Evolutionary conservation across 164 flowering plant species (phyloP).

Genomic region (Euptelea pleiosperma): DNA sequence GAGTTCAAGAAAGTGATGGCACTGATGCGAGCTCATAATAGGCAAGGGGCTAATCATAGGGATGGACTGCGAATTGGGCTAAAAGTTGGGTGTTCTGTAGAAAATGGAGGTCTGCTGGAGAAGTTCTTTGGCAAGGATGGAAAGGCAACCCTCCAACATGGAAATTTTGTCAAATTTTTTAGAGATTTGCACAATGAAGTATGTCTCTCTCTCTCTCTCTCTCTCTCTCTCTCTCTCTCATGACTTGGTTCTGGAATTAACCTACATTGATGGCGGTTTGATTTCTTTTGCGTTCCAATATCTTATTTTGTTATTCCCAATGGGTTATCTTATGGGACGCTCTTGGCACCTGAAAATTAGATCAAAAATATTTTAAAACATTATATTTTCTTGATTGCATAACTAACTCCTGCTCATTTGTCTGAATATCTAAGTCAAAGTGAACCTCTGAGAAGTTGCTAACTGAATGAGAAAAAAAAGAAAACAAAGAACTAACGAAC

Average conservation of each 20-base stretch:
- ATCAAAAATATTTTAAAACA: too few relatives aligned
- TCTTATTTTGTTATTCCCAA: not conserved
- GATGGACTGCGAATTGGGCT: conserved; percentile 68
- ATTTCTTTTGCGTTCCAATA: not conserved
- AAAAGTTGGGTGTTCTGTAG: conserved; percentile 57
- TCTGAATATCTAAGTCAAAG: too few relatives aligned
- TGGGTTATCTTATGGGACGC: too few relatives aligned
- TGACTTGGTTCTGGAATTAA: too few relatives aligned
- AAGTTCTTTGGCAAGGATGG: conserved; percentile 93
- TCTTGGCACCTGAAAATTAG: too few relatives aligned
- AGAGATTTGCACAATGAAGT: conserved; percentile 77
- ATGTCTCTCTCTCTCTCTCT: conserved; percentile 16
- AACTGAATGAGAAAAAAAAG: too few relatives aligned
- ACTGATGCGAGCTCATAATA: conserved; percentile 70
- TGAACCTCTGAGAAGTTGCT: too few relatives aligned
- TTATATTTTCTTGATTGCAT: too few relatives aligned
- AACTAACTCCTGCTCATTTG: too few relatives aligned
- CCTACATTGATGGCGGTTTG: not conserved
- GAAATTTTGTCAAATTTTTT: conserved; percentile 66
- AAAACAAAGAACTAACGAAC: too few relatives aligned
- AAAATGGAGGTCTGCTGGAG: conserved; percentile 85
- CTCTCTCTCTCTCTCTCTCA: too few relatives aligned
- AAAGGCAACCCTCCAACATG: conserved; percentile 48
- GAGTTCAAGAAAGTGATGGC: conserved; percentile 95
- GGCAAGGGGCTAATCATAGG: conserved; percentile 79